Evolutionary conservation across 345 rosid genomes (phyloP).

Genomic region (Dipteronia dyeriana): DNA sequence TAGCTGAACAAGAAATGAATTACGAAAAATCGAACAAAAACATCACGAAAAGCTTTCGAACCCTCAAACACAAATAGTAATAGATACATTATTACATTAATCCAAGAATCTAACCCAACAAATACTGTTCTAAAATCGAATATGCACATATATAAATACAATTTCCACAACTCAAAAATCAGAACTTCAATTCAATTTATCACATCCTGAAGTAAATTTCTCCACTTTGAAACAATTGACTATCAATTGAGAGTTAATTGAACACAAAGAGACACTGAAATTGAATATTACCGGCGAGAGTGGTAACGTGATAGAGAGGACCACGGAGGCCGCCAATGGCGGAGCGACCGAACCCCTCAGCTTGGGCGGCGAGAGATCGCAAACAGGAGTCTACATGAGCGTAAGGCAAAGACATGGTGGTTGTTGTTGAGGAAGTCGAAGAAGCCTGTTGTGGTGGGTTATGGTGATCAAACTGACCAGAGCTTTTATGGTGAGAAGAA

Average conservation of each 20-base stretch:
- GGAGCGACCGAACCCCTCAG: constrained; percentile 84
- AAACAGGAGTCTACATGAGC: constrained; percentile 64
- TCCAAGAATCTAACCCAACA: too few species aligned
- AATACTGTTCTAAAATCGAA: background rate
- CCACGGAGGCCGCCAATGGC: constrained; percentile 89
- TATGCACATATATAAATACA: background rate
- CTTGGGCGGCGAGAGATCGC: constrained; percentile 80
- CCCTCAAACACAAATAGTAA: background rate
- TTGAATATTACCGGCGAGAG: constrained; percentile 53
- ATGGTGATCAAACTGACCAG: constrained; percentile 16
- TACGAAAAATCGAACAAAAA: too few species aligned
- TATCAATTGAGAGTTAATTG: background rate
- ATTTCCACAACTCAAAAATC: too few species aligned
- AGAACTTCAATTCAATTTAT: background rate
- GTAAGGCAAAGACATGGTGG: constrained; percentile 56
- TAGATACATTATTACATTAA: background rate
- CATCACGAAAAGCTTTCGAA: background rate
- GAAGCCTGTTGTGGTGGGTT: too few species aligned
- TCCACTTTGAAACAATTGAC: background rate
- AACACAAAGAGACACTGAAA: background rate
- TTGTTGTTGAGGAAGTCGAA: constrained; percentile 13
- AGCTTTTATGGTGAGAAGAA: background rate
- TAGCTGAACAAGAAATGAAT: background rate
- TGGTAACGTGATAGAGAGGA: constrained; percentile 61
- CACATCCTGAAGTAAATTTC: background rate